Percentiles rank a stretch among this genome's conserved stretches.
Evolutionary conservation across 805 yeast species (phyloP).

Genomic region (Lipomyces spencermartinsiae): DNA sequence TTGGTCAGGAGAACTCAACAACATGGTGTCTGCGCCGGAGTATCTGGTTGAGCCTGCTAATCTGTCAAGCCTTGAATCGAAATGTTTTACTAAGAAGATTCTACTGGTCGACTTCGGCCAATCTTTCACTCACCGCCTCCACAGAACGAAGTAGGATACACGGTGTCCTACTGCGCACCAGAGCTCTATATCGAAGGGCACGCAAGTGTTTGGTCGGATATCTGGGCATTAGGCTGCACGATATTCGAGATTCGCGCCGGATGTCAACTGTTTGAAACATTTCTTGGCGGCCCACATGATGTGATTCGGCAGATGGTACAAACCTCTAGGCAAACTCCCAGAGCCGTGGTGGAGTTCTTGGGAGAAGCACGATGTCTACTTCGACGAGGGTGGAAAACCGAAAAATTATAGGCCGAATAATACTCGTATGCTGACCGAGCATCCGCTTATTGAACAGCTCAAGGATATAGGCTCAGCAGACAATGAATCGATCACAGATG

Average conservation of each 20-base stretch:
- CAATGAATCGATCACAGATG: background rate
- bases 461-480: background rate
- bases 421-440: background rate
- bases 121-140: background rate
- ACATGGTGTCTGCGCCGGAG: slow-evolving; percentile 44
- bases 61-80: slow-evolving; percentile 41
- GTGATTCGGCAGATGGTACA: background rate
- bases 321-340: slow-evolving; percentile 2
- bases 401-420: background rate
- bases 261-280: slow-evolving; percentile 2
- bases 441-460: background rate
- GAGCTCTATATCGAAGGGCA: background rate
- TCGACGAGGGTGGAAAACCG: background rate
- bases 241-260: slow-evolving; percentile 1
- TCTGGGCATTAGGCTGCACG: slow-evolving; percentile 5
- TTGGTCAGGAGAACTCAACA: slow-evolving; percentile 53
- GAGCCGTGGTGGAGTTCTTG: slow-evolving; percentile 10
- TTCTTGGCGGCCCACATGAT: background rate
- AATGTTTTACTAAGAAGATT: background rate
- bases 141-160: background rate
- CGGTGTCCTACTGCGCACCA: background rate
- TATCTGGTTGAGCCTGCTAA: slow-evolving; percentile 26
- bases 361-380: background rate
- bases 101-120: background rate
- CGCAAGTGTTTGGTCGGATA: background rate